A percentile compares a stretch with the other conserved stretches of the same genome.
phyloP scores from a whole-genome alignment of 352 stramenopile species.

The Phytophthora foliorum region DNA sequence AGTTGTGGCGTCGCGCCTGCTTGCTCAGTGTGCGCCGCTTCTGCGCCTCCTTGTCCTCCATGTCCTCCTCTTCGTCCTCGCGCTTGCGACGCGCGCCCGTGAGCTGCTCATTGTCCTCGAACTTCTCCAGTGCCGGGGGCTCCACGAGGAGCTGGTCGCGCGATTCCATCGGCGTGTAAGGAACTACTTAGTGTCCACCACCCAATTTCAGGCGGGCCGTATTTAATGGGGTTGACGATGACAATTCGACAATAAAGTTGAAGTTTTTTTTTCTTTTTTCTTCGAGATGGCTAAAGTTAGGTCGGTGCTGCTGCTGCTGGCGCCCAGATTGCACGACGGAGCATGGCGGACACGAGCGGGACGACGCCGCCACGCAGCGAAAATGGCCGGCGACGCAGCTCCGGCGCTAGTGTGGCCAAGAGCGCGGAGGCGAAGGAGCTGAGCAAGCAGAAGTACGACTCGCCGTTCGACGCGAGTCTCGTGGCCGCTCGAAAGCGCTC shows the following conservation, averaged over 20 bases:
- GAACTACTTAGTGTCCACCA: conserved; percentile 11
- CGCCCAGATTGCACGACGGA: neutral
- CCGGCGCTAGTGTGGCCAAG: conserved; percentile 18
- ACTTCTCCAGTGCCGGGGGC: conserved; percentile 41
- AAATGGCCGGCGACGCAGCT: conserved; percentile 20
- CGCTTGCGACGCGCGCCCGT: conserved; percentile 49
- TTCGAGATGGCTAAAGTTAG: conserved; percentile 24
- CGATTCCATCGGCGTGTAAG: neutral
- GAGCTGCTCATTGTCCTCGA: conserved; percentile 47
- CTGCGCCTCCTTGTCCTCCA: conserved; percentile 59
- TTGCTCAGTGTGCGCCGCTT: conserved; percentile 47
- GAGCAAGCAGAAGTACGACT: conserved; percentile 61
- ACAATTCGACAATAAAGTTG: conserved; percentile 3
- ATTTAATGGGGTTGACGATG: conserved; percentile 1
- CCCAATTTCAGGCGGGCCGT: conserved; percentile 21
- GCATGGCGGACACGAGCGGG: conserved; percentile 18
- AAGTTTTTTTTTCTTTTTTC: no score
- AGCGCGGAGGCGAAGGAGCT: conserved; percentile 34
- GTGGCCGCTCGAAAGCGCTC: conserved; percentile 57
- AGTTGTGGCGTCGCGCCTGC: conserved; percentile 75
- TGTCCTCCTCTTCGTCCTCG: conserved; percentile 46
- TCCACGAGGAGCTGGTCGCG: conserved; percentile 51
- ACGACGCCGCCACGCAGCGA: conserved; percentile 7
- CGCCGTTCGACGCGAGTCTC: conserved; percentile 74
- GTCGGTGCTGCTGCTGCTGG: neutral